These are phyloP conservation scores for Sodiomyces alkalinus DNA, from an alignment of 2,329 filamentous ascomycete genomes.

Conservation along the genomic window DNA sequence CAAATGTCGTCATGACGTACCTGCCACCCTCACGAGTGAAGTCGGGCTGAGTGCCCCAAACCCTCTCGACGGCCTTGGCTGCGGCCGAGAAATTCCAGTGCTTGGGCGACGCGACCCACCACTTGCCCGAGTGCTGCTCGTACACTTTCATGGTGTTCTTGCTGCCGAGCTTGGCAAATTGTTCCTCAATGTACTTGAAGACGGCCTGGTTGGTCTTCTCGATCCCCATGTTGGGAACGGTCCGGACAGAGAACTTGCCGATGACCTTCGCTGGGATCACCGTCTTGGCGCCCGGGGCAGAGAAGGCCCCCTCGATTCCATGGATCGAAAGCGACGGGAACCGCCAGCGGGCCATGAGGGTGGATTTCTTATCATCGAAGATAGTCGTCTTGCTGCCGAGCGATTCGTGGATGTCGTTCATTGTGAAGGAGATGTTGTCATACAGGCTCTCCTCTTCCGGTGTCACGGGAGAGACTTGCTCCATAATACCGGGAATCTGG, in stretches of 20 bases:
- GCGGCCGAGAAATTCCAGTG: constrained; percentile 98
- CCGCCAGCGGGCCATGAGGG: constrained; percentile 92
- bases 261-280: constrained; percentile 96
- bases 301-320: constrained; percentile 90
- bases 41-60: constrained; percentile 87
- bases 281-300: constrained; percentile 85
- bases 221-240: constrained; percentile 94
- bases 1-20: constrained; percentile 26
- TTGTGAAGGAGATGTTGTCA: constrained; percentile 79
- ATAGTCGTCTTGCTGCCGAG: constrained; percentile 82
- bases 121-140: constrained; percentile 85
- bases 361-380: constrained; percentile 74
- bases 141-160: constrained; percentile 82
- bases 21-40: constrained; percentile 91
- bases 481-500: constrained; percentile 80
- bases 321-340: constrained; percentile 89
- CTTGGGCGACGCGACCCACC: constrained; percentile 96
- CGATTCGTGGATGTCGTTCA: constrained; percentile 88
- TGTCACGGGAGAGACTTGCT: constrained; percentile 81
- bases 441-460: constrained; percentile 82
- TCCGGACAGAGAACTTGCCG: constrained; percentile 97
- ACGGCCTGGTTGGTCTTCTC: constrained; percentile 77
- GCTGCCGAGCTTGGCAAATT: constrained; percentile 73
- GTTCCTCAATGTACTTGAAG: constrained; percentile 66
- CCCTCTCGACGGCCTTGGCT: constrained; percentile 86